Evolutionary conservation across 1,284 basidiomycete genomes (phyloP).

Genomic region (Anthracocystis walkeri): DNA sequence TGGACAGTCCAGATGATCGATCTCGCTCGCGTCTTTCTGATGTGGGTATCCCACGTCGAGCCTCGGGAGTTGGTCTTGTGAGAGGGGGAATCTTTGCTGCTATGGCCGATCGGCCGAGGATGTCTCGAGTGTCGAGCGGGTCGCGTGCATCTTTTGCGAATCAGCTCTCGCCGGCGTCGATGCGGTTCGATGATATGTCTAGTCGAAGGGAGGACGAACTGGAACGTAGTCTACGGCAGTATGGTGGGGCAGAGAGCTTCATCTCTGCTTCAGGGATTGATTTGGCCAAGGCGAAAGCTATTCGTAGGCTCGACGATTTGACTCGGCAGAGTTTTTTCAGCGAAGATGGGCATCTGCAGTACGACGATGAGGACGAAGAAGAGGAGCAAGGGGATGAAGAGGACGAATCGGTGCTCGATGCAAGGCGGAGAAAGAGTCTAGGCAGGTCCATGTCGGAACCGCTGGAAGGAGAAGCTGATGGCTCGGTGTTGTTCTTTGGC

Average conservation of each 20-base stretch:
- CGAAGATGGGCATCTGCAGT: conserved; percentile 37
- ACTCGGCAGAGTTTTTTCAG: conserved; percentile 45
- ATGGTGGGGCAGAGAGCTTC: conserved; percentile 21
- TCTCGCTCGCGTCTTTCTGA: conserved; percentile 37
- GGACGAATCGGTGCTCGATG: conserved; percentile 4
- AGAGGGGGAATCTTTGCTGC: conserved; percentile 50
- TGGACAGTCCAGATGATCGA: conserved; percentile 8
- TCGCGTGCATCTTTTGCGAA: conserved; percentile 48
- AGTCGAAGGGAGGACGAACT: conserved; percentile 43
- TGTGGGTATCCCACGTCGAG: conserved; percentile 41
- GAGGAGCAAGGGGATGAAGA: conserved; percentile 9
- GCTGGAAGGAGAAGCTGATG: conserved; percentile 38
- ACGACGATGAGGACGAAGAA: conserved; percentile 25
- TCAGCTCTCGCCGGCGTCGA: conserved; percentile 24
- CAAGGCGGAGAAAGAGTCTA: conserved; percentile 14
- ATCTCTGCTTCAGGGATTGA: conserved; percentile 38
- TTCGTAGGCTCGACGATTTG: conserved; percentile 45
- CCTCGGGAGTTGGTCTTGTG: conserved; percentile 27
- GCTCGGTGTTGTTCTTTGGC: conserved; percentile 43
- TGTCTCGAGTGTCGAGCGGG: conserved; percentile 28
- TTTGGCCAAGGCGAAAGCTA: conserved; percentile 24
- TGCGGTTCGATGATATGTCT: conserved; percentile 39
- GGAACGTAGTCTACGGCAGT: conserved; percentile 25
- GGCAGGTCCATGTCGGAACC: conserved; percentile 43
- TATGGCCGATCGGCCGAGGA: conserved; percentile 34